A percentile compares a stretch with the other conserved stretches of the same genome.
Conservation (phyloP, 2,329 filamentous ascomycete genomes). For the Exophiala calicioides region DNA sequence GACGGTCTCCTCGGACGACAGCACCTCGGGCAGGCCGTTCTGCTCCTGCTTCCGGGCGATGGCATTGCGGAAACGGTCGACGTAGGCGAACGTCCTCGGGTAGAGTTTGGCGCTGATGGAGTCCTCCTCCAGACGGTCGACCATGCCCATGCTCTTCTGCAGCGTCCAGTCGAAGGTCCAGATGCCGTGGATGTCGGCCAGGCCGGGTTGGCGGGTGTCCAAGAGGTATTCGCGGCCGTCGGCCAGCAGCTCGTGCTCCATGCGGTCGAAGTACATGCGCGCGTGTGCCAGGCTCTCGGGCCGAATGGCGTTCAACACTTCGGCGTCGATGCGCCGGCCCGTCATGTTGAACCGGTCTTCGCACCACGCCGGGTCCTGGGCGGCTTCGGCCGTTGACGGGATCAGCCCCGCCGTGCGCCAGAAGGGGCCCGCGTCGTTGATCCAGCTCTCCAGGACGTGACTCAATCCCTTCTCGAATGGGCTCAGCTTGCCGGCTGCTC, state of each 20-base stretch:
- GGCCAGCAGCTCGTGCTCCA: constrained; percentile 63
- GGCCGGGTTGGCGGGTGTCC: constrained; percentile 50
- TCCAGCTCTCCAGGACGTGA: constrained; percentile 58
- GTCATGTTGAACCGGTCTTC: constrained; percentile 51
- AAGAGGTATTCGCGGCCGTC: constrained; percentile 68
- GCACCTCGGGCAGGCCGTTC: constrained; percentile 40
- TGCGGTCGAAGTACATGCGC: constrained; percentile 54
- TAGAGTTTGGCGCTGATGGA: constrained; percentile 54
- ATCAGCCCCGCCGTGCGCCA: constrained; percentile 55
- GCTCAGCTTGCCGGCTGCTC: constrained; percentile 38
- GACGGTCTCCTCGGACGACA: constrained; percentile 58
- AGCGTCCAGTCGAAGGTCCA: constrained; percentile 68
- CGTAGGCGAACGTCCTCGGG: constrained; percentile 63
- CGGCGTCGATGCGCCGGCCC: constrained; percentile 16
- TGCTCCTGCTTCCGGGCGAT: constrained; percentile 45
- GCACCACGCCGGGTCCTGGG: constrained; percentile 59
- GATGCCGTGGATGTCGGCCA: constrained; percentile 68
- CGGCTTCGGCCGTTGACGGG: constrained; percentile 54
- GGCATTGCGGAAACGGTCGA: constrained; percentile 58
- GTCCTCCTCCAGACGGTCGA: constrained; percentile 55
- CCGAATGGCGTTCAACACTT: constrained; percentile 42
- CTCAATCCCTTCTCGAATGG: constrained; percentile 50
- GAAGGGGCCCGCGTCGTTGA: constrained; percentile 61
- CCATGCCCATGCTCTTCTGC: constrained; percentile 51
- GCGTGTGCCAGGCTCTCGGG: constrained; percentile 60